Conservation (phyloP, 2,329 filamentous ascomycete genomes). For the Paracoccidioides brasiliensis region DNA sequence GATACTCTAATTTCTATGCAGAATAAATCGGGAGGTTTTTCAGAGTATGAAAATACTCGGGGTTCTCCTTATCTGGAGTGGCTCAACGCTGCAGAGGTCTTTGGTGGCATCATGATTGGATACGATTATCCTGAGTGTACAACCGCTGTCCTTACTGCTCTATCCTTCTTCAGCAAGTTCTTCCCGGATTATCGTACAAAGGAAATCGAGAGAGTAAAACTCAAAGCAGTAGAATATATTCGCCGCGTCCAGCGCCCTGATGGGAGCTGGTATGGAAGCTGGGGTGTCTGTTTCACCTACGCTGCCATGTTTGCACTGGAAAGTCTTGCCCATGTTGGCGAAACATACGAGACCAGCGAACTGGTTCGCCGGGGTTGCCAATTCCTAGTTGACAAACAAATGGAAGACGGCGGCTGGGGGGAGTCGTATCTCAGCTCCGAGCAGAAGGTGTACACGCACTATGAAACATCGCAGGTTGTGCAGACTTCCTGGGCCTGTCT, state of each 20-base stretch:
- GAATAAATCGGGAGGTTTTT: slow-evolving; percentile 72
- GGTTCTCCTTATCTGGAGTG: slow-evolving; percentile 67
- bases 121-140: slow-evolving; percentile 98
- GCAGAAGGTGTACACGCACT: slow-evolving; percentile 59
- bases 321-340: slow-evolving; percentile 65
- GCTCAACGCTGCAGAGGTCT: slow-evolving; percentile 92
- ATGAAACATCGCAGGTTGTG: slow-evolving; percentile 74
- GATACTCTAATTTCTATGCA: slow-evolving; percentile 89
- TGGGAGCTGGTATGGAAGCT: slow-evolving; percentile 95
- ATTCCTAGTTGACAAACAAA: slow-evolving; percentile 74
- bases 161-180: slow-evolving; percentile 67
- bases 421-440: slow-evolving; percentile 86
- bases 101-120: slow-evolving; percentile 94
- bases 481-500: slow-evolving; percentile 89
- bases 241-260: slow-evolving; percentile 62
- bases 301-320: slow-evolving; percentile 94
- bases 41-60: slow-evolving; percentile 76
- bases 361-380: slow-evolving; percentile 63
- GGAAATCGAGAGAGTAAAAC: slow-evolving; percentile 63
- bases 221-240: slow-evolving; percentile 68
- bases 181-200: slow-evolving; percentile 66
- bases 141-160: slow-evolving; percentile 78
- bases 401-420: slow-evolving; percentile 87
- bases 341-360: slow-evolving; percentile 63
- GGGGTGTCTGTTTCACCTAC: slow-evolving; percentile 98